Evolutionary conservation across 768 basidiomycete species (phyloP), one percentile per base, ranked within the genome.

Genomic region (Lactarius deliciosus): DNA sequence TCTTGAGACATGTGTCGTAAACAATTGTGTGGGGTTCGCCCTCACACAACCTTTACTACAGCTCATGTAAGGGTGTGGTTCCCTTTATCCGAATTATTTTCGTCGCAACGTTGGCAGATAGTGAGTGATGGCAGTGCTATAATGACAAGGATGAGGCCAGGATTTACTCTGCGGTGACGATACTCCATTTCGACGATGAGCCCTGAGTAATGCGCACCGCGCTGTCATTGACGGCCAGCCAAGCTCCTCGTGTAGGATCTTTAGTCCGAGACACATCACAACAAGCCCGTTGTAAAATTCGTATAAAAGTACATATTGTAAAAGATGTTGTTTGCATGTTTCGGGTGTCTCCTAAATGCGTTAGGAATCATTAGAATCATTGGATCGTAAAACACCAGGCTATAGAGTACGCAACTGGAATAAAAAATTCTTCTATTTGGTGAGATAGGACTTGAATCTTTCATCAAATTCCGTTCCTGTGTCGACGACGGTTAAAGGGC

Each of bases 1-100:
- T 92, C 32, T 77, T 92, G 71, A 80, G 84, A 41, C 77, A 87
- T 54, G 77, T 77, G 54, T 38, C 22, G n/a, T n/a, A n/a, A n/a
- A n/a, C 45, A n/a, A 45, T 32, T 32, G 32, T 7, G 32, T 32
- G 32, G 7, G 32, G 32, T n/a, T 38, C 11, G 7, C 45, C 2
- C 22, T 20, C 10, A 3, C 10, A 16, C 18, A 36, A 36, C 5
- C 9, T 32, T 25, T 0, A 20, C 25, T 10, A 16, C 16, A 20
- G 9, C 20, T 43, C 4, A 32, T 59, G 34, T 77, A 76, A 74
- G 76, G 77, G 76, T 78, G 76, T 75, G 75, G 76, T 74, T 78
- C 77, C 77, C 76, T 74, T 76, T 76, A 77, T 76, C 75, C 74
- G 76, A 77, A 40, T 10, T 57, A 61, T n/a, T n/a, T 57, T 20